Percentiles rank a stretch among this genome's conserved stretches.
Evolutionary conservation across 1,139 yeast species (phyloP).

Genomic region (Lodderomyces parapsilosis): DNA sequence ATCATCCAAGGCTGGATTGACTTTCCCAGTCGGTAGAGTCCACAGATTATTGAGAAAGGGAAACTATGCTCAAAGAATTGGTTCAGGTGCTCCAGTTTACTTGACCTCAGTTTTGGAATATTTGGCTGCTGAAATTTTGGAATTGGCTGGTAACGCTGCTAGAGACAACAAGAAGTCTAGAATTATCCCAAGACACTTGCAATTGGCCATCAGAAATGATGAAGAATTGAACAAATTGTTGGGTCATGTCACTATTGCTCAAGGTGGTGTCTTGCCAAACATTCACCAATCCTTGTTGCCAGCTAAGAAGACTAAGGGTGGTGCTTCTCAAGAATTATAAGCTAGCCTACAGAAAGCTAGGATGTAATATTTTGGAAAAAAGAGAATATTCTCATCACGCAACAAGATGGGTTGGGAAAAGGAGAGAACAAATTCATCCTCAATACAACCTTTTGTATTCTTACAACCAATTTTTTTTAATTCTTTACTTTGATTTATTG

Average conservation of each 20-base stretch:
- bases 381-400: background rate
- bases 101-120: slow-evolving; percentile 53
- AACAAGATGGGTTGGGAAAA: background rate
- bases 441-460: background rate
- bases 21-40: slow-evolving; percentile 58
- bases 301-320: slow-evolving; percentile 79
- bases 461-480: background rate
- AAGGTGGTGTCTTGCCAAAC: slow-evolving; percentile 98
- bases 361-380: background rate
- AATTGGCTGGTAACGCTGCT: slow-evolving; percentile 58
- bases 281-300: slow-evolving; percentile 94
- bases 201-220: slow-evolving; percentile 56
- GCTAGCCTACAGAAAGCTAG: background rate
- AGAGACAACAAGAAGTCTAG: slow-evolving; percentile 59
- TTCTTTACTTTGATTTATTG: slow-evolving; percentile 1
- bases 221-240: slow-evolving; percentile 57
- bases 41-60: slow-evolving; percentile 57
- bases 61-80: slow-evolving; percentile 56
- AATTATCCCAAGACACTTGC: slow-evolving; percentile 55
- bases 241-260: slow-evolving; percentile 94
- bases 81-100: slow-evolving; percentile 57
- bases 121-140: slow-evolving; percentile 55
- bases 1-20: slow-evolving; percentile 54
- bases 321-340: slow-evolving; percentile 81
- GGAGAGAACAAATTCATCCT: background rate